Evolutionary conservation across 805 yeast genomes (phyloP).

Genomic region (Kodamaea lidongshanica): DNA sequence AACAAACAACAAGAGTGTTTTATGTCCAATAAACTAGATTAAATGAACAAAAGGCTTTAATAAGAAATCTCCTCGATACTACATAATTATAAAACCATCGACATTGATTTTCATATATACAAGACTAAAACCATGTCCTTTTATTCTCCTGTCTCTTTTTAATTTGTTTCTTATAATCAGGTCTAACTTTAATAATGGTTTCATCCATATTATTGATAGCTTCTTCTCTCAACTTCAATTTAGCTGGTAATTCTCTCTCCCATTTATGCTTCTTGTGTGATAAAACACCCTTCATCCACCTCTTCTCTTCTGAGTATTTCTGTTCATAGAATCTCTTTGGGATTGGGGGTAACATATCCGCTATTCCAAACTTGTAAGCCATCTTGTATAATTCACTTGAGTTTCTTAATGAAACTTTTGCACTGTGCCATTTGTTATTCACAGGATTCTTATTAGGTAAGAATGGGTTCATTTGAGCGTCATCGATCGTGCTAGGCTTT

Average conservation of each 20-base stretch:
- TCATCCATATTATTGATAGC: constrained; percentile 66
- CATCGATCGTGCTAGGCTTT: constrained; percentile 58
- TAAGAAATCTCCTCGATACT: neutral
- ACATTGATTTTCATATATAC: too few relatives aligned
- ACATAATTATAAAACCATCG: too few relatives aligned
- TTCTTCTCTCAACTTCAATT: constrained; percentile 53
- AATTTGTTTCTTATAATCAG: constrained; percentile 35
- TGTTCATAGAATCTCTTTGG: constrained; percentile 73
- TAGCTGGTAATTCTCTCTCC: constrained; percentile 60
- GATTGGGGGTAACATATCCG: constrained; percentile 66
- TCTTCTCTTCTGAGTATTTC: constrained; percentile 56
- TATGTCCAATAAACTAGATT: too few relatives aligned
- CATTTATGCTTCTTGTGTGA: constrained; percentile 76
- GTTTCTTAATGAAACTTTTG: constrained; percentile 73
- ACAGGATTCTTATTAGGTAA: constrained; percentile 78
- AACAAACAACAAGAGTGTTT: too few relatives aligned
- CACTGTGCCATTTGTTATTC: constrained; percentile 69
- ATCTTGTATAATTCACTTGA: constrained; percentile 78
- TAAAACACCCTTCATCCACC: constrained; percentile 69
- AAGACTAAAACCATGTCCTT: constrained; percentile 29
- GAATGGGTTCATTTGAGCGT: constrained; percentile 79
- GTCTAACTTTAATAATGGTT: constrained; percentile 57
- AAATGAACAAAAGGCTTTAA: neutral
- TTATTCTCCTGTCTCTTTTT: constrained; percentile 29
- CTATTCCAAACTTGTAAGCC: constrained; percentile 76